Evolutionary conservation across 2,329 filamentous ascomycete species (phyloP).

Genomic region (Ustulina deusta): DNA sequence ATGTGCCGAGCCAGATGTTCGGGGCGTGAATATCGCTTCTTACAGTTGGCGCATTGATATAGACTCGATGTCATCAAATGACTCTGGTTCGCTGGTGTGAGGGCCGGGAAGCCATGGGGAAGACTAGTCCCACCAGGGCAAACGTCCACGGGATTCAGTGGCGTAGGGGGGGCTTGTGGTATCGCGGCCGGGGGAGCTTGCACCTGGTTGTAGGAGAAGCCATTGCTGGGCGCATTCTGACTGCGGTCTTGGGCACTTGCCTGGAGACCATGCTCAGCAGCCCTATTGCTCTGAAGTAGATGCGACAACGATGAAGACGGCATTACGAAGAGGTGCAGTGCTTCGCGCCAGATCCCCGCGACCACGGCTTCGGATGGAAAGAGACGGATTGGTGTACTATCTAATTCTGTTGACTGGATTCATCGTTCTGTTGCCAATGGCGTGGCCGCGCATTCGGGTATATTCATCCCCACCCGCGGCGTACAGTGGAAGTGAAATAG

Average conservation of each 20-base stretch:
- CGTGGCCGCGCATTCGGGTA: constrained; percentile 26
- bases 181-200: constrained; percentile 16
- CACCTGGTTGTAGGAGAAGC: constrained; percentile 20
- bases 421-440: constrained; percentile 28
- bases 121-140: constrained; percentile 12
- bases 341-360: constrained; percentile 9
- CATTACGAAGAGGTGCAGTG: constrained; percentile 28
- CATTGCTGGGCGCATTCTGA: constrained; percentile 13
- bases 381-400: constrained; percentile 9
- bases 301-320: constrained; percentile 38
- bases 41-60: constrained; percentile 65
- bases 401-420: constrained; percentile 14
- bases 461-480: constrained; percentile 19
- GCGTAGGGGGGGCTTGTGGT: constrained; percentile 17
- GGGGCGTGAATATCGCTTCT: constrained; percentile 64
- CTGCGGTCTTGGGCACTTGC: constrained; percentile 7
- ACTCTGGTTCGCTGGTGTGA: constrained; percentile 37
- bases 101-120: constrained; percentile 11
- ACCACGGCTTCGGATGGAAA: constrained; percentile 10
- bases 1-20: constrained; percentile 62
- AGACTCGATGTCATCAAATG: constrained; percentile 50
- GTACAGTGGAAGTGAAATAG: not conserved
- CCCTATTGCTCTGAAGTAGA: constrained; percentile 38
- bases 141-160: constrained; percentile 20
- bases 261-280: constrained; percentile 19